Conservation (phyloP, 306 rosid genomes). For the Vigna reflexopilosa region DNA sequence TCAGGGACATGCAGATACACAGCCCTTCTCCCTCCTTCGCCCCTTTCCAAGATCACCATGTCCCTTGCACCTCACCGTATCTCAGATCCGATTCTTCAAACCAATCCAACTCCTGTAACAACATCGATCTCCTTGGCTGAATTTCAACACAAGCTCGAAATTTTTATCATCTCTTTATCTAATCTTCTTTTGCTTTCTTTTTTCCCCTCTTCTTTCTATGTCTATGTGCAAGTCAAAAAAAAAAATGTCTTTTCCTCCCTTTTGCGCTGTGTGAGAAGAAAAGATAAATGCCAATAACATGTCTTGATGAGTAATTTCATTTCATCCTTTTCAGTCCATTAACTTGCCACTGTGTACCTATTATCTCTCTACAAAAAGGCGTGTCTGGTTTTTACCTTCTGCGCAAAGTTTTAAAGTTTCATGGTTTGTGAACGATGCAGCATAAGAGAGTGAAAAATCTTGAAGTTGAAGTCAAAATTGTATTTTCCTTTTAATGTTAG, state of each 20-base stretch:
- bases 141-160: constrained; percentile 23
- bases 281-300: constrained; percentile 54
- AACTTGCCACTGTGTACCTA: neutral
- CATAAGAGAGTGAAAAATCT: neutral
- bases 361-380: neutral
- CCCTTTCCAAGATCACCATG: constrained; percentile 58
- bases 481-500: too few relatives aligned
- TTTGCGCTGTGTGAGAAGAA: constrained; percentile 52
- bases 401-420: neutral
- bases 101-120: constrained; percentile 58
- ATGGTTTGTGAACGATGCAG: neutral
- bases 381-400: neutral
- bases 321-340: constrained; percentile 25
- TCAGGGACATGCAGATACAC: constrained; percentile 66
- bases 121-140: constrained; percentile 61
- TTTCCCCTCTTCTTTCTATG: constrained; percentile 16
- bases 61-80: constrained; percentile 54
- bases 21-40: constrained; percentile 64
- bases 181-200: neutral
- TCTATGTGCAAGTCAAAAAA: constrained; percentile 42
- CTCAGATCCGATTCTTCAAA: constrained; percentile 65
- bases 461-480: too few relatives aligned
- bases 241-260: constrained; percentile 38
- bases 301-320: constrained; percentile 43
- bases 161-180: constrained; percentile 25